Evolutionary conservation across 495 filamentous ascomycete species (phyloP).

Genomic region (Lentithecium fluviatile): DNA sequence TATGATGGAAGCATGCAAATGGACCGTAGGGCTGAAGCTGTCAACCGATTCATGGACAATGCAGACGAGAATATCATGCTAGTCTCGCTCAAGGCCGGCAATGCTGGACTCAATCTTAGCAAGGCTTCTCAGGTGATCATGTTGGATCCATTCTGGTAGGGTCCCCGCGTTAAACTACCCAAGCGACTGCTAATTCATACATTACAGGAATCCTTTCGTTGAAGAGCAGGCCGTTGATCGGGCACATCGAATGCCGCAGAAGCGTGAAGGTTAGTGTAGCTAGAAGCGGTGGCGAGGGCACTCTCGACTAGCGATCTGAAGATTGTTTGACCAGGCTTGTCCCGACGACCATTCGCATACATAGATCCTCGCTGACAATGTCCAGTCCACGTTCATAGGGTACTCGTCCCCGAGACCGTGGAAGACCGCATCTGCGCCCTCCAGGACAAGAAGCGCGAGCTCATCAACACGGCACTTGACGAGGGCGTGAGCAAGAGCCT

Average conservation of each 20-base stretch:
- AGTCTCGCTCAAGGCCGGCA: constrained; percentile 86
- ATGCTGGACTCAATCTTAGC: constrained; percentile 85
- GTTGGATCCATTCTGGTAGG: constrained; percentile 80
- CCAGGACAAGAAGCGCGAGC: constrained; percentile 77
- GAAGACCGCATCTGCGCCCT: constrained; percentile 85
- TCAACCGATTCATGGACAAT: constrained; percentile 69
- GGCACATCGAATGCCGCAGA: constrained; percentile 87
- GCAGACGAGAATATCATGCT: constrained; percentile 71
- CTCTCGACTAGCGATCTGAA: too few species aligned
- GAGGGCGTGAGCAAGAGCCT: constrained; percentile 69
- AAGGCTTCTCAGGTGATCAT: constrained; percentile 88
- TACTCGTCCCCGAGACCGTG: constrained; percentile 75
- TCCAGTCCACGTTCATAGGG: constrained; percentile 72
- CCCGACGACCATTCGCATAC: too few species aligned
- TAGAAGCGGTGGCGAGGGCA: too few species aligned
- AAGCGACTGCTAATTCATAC: too few species aligned
- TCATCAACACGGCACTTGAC: constrained; percentile 81
- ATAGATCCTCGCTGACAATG: too few species aligned
- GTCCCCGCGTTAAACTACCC: too few species aligned
- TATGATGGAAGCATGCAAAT: constrained; percentile 86
- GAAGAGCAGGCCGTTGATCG: constrained; percentile 95
- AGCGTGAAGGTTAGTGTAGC: constrained; percentile 41
- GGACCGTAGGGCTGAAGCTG: constrained; percentile 65
- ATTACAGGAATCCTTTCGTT: constrained; percentile 73
- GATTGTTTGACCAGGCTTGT: too few species aligned